A percentile compares a stretch with the other conserved stretches of the same genome.
Evolutionary conservation across 805 yeast species (phyloP).

Genomic region (Myxozyma kluyveri): DNA sequence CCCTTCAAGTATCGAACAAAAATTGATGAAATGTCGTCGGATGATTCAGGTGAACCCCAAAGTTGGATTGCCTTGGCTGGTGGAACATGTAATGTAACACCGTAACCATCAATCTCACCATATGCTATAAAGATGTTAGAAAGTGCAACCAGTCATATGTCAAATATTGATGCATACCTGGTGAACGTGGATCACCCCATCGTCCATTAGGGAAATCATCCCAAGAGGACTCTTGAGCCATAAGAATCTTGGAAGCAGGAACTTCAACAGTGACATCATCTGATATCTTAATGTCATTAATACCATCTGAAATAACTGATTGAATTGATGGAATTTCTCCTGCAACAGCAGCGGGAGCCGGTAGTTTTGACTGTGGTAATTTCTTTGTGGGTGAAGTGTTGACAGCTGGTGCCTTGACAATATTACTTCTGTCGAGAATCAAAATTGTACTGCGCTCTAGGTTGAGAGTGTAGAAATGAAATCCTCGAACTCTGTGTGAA

Average conservation of each 20-base stretch:
- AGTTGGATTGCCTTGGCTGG: slow-evolving; percentile 70
- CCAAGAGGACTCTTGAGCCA: slow-evolving; percentile 47
- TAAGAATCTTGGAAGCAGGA: slow-evolving; percentile 9
- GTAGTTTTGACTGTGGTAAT: neutral
- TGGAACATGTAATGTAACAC: slow-evolving; percentile 75
- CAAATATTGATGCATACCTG: slow-evolving; percentile 70
- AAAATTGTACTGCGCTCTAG: slow-evolving; percentile 90
- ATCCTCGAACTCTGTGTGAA: slow-evolving; percentile 63
- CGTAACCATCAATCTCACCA: slow-evolving; percentile 97
- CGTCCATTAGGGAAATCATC: slow-evolving; percentile 98
- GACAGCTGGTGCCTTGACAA: slow-evolving; percentile 40
- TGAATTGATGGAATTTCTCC: slow-evolving; percentile 61
- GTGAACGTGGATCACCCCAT: slow-evolving; percentile 98
- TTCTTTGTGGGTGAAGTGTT: slow-evolving; percentile 19
- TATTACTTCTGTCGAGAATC: slow-evolving; percentile 61
- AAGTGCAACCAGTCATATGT: neutral
- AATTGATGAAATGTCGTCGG: slow-evolving; percentile 59
- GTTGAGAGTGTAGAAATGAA: slow-evolving; percentile 90
- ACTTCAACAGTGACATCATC: slow-evolving; percentile 5
- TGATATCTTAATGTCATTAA: slow-evolving; percentile 12
- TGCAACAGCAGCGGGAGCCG: neutral
- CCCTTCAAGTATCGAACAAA: slow-evolving; percentile 72
- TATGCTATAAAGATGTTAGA: slow-evolving; percentile 73
- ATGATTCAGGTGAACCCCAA: slow-evolving; percentile 78
- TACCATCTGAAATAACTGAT: slow-evolving; percentile 76